A percentile compares a stretch with the other conserved stretches of the same genome.
Evolutionary conservation across 306 rosid species (phyloP).

Genomic region (Rosa chinensis): DNA sequence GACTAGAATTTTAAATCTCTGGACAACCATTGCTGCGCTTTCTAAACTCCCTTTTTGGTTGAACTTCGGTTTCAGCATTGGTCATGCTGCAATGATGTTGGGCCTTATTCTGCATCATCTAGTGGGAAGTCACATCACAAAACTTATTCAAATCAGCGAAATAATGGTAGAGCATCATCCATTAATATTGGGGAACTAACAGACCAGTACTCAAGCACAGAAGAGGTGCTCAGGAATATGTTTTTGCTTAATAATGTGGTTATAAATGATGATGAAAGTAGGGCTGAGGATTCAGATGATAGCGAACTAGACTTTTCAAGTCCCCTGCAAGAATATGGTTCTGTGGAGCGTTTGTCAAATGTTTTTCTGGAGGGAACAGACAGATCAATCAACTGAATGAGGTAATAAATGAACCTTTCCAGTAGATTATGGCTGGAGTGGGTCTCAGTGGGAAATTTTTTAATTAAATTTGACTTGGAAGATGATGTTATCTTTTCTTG

Average conservation of each 20-base stretch:
- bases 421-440: constrained; percentile 8
- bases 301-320: constrained; percentile 48
- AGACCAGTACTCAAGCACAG: constrained; percentile 35
- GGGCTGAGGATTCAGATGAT: constrained; percentile 68
- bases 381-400: constrained; percentile 47
- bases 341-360: constrained; percentile 32
- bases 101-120: constrained; percentile 42
- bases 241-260: constrained; percentile 45
- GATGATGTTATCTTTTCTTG: neutral
- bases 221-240: constrained; percentile 45
- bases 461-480: neutral
- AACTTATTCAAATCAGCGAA: constrained; percentile 38
- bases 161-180: constrained; percentile 34
- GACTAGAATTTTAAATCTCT: constrained; percentile 78
- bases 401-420: constrained; percentile 39
- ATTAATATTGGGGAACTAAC: constrained; percentile 32
- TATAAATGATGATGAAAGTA: constrained; percentile 46
- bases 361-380: constrained; percentile 40
- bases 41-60: constrained; percentile 71
- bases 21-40: constrained; percentile 78
- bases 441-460: neutral
- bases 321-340: constrained; percentile 41
- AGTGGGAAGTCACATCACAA: constrained; percentile 41
- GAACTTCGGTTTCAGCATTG: constrained; percentile 78
- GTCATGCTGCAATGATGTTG: constrained; percentile 57